phyloP scores from a whole-genome alignment of 345 rosid genomes.

The Eucalyptus curtisii region DNA sequence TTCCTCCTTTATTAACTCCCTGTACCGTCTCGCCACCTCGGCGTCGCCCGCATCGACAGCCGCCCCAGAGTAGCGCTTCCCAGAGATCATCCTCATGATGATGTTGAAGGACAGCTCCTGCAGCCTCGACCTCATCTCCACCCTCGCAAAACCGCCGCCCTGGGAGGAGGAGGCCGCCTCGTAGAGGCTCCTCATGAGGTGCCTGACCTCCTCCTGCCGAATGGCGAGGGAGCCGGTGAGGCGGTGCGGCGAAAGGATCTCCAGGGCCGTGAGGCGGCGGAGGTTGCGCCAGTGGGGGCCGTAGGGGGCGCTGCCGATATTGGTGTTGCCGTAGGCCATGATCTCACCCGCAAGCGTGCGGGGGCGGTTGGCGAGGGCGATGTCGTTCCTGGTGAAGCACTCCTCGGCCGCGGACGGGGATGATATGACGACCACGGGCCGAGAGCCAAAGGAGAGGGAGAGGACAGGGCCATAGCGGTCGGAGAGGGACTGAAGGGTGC shows the following conservation, averaged over 20 bases:
- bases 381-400: no score
- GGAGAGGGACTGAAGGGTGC: conserved; percentile 7
- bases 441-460: conserved; percentile 13
- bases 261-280: conserved; percentile 12
- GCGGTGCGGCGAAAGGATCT: conserved; percentile 11
- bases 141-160: background rate
- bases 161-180: background rate
- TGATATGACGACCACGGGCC: conserved; percentile 5
- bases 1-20: conserved; percentile 16
- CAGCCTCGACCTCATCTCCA: background rate
- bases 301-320: conserved; percentile 11
- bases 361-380: conserved; percentile 10
- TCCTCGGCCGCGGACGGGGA: no score
- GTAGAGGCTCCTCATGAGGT: background rate
- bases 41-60: background rate
- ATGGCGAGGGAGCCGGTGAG: background rate
- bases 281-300: conserved; percentile 32
- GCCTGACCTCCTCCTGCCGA: conserved; percentile 6
- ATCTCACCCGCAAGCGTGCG: conserved; percentile 3
- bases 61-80: conserved; percentile 5
- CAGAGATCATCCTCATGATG: conserved; percentile 39
- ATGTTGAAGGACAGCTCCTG: conserved; percentile 26
- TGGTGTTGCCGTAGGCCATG: conserved; percentile 10
- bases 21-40: conserved; percentile 16
- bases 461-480: conserved; percentile 17